Conservation (phyloP, 2,329 filamentous ascomycete species). For the Amesomyces nigricolor region DNA sequence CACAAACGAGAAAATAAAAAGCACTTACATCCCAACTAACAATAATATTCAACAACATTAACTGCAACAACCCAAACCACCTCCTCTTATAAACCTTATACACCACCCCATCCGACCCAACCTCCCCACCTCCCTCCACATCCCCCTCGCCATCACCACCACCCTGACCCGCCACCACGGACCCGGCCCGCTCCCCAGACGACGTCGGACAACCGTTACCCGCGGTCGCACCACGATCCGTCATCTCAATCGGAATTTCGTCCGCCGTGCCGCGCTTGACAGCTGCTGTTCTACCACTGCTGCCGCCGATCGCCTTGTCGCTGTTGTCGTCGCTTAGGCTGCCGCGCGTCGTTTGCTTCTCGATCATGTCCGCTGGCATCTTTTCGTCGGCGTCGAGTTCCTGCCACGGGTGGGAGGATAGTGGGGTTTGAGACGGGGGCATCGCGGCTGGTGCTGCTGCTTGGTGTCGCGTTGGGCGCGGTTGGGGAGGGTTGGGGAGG, state of each 20-base stretch:
- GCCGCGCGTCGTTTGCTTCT: not conserved
- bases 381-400: conserved; percentile 2
- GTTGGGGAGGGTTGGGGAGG: too few species aligned
- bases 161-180: not conserved
- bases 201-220: too few species aligned
- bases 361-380: not conserved
- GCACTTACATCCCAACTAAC: conserved; percentile 88
- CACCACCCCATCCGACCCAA: conserved; percentile 8
- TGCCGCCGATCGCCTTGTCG: not conserved
- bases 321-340: not conserved
- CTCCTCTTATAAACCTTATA: conserved; percentile 66
- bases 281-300: not conserved
- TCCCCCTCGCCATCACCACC: not conserved
- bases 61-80: conserved; percentile 79
- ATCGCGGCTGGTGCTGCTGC: not conserved
- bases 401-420: conserved; percentile 1
- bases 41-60: conserved; percentile 85
- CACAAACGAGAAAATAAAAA: not conserved
- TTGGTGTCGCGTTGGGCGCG: too few species aligned
- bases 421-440: not conserved
- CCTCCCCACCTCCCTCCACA: conserved; percentile 7
- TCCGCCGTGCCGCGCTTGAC: not conserved
- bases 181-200: too few species aligned
- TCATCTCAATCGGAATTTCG: conserved; percentile 13
- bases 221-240: too few species aligned